Evolutionary conservation across 805 yeast genomes (phyloP).

Genomic region (Clavispora asparagi): DNA sequence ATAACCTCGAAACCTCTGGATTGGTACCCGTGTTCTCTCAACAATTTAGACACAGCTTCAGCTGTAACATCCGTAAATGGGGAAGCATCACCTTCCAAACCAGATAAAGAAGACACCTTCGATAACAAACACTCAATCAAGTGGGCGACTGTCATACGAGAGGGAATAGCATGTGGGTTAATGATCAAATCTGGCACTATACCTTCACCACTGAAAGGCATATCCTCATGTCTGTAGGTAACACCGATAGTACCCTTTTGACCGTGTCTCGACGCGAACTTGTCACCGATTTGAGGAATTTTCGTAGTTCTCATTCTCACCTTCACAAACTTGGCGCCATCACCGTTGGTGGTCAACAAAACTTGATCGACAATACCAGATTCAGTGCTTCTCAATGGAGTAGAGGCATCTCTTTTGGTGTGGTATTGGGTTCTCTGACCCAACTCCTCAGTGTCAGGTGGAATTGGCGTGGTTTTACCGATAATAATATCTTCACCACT

Average conservation of each 20-base stretch:
- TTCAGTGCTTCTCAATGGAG: conserved; percentile 94
- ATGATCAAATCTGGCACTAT: conserved; percentile 95
- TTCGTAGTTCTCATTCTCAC: conserved; percentile 99
- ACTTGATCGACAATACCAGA: conserved; percentile 99
- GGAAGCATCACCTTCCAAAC: conserved; percentile 98
- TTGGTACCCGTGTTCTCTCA: conserved; percentile 95
- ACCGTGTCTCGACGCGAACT: conserved; percentile 99
- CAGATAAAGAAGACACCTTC: conserved; percentile 90
- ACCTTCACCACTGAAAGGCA: conserved; percentile 97
- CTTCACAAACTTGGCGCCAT: conserved; percentile 94
- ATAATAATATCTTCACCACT: conserved; percentile 98
- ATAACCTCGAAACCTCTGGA: conserved; percentile 98
- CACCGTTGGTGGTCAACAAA: conserved; percentile 92
- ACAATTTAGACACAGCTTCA: conserved; percentile 87
- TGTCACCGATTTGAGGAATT: conserved; percentile 98
- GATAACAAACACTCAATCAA: conserved; percentile 95
- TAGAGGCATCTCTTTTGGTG: conserved; percentile 97
- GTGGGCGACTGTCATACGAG: conserved; percentile 99
- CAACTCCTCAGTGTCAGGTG: conserved; percentile 97
- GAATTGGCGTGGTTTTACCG: conserved; percentile 98
- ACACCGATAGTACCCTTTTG: conserved; percentile 99
- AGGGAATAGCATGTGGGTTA: conserved; percentile 99
- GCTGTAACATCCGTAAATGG: conserved; percentile 98
- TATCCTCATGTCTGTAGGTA: conserved; percentile 95
- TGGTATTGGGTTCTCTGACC: conserved; percentile 99